Evolutionary conservation across 164 flowering plant species (phyloP), one percentile per base, ranked within the genome.

Genomic region (Liquidambar formosana): DNA sequence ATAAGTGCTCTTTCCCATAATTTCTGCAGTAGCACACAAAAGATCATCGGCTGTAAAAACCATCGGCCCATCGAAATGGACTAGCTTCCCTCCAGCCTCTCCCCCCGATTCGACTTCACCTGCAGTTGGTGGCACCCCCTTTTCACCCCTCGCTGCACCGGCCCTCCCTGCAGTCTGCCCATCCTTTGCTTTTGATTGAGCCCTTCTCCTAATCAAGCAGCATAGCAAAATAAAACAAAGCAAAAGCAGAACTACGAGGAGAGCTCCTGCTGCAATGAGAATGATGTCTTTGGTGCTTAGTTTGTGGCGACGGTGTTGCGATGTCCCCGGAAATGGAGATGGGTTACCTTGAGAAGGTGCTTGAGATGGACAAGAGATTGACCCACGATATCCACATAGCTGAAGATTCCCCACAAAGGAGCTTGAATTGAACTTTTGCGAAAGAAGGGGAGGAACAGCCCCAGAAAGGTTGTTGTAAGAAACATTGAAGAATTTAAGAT

Each of bases 1-100:
- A 44, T 86, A 96, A 21, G 84, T 82, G 62, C 97, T 92, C 83
- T 96, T 96, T 63, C 98, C 98, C 98, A 96, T 93, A 38, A 96
- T 87, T 76, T 96, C 99, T 0, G 99, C 99, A 2, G 97, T 92
- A 2, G 98, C 99, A 66, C 98, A 93, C 70, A 96, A 66, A 61
- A 96, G 80, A 78, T 96, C 99, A 63, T 96, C 97, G 4, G 96
- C 99, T 0, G 98, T 85, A 66, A 96, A 96, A 63, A 81, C 88
- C 62, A 88, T 76, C 8, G 94, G 95, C 13, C 99, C 98, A 69
- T 91, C 97, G 76, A 96, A 96, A 66, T 92, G 98, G 19, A 96
- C 99, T 46, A 96, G 72, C 68, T 93, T 96, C 26, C 99, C 99
- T 45, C 98, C 98, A 16, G 79, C 77, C 51, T 89, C 89, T 18